A percentile compares a stretch with the other conserved stretches of the same genome.
phyloP scores from a whole-genome alignment of 1,284 basidiomycete genomes.

The Somion occarium region DNA sequence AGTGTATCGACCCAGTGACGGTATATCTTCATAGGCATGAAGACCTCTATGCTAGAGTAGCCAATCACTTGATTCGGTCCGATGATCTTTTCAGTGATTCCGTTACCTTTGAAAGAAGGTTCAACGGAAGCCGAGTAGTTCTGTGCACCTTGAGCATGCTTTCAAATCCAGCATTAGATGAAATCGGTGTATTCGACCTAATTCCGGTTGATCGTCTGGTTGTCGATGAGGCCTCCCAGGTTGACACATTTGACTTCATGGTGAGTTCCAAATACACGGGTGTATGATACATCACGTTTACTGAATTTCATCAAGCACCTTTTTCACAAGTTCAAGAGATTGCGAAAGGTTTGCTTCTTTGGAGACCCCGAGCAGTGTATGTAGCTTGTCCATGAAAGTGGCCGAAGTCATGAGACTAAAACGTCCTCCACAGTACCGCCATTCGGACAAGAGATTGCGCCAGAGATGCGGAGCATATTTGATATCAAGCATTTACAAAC shows the following conservation, averaged over 20 bases:
- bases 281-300: constrained; percentile 1
- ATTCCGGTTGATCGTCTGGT: constrained; percentile 37
- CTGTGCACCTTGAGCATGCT: constrained; percentile 41
- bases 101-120: constrained; percentile 16
- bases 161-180: constrained; percentile 33
- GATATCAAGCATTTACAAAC: constrained; percentile 39
- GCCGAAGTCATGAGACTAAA: not conserved
- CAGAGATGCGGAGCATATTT: constrained; percentile 40
- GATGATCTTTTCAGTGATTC: constrained; percentile 28
- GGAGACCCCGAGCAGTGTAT: constrained; percentile 44
- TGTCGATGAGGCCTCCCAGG: constrained; percentile 47
- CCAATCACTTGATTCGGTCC: constrained; percentile 31
- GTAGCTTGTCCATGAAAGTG: no score
- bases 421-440: constrained; percentile 37
- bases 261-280: constrained; percentile 23
- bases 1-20: not conserved
- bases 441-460: constrained; percentile 36
- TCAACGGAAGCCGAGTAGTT: constrained; percentile 30
- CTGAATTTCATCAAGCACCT: constrained; percentile 24
- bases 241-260: constrained; percentile 40
- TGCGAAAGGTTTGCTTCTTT: constrained; percentile 38
- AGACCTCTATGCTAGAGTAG: constrained; percentile 35
- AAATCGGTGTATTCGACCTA: constrained; percentile 26
- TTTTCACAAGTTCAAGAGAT: constrained; percentile 28
- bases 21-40: constrained; percentile 35